Evolutionary conservation across 2,329 filamentous ascomycete genomes (phyloP).

Genomic region (Cadophora gregata): DNA sequence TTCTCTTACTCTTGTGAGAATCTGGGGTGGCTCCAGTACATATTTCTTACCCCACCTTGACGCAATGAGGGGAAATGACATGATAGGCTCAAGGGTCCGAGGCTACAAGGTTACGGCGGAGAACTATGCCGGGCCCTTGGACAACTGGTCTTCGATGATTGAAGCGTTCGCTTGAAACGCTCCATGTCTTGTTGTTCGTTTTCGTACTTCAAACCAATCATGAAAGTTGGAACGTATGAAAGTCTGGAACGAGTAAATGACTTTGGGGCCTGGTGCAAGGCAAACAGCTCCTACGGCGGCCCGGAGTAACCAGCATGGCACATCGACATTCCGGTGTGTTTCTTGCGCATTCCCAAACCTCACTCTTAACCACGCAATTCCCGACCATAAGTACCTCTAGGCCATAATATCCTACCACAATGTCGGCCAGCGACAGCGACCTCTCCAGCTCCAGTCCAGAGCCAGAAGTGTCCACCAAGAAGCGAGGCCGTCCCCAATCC

Average conservation of each 20-base stretch:
- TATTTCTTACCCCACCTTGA: neutral
- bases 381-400: slow-evolving; percentile 38
- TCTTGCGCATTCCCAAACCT: slow-evolving; percentile 1
- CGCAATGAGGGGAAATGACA: slow-evolving; percentile 11
- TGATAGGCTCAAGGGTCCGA: neutral
- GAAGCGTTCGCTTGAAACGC: neutral
- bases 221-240: no score
- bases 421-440: slow-evolving; percentile 27
- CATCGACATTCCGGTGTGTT: neutral
- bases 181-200: neutral
- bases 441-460: slow-evolving; percentile 2
- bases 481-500: slow-evolving; percentile 39
- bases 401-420: slow-evolving; percentile 32
- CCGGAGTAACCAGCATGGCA: slow-evolving; percentile 1
- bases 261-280: no score
- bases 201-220: neutral
- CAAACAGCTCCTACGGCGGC: slow-evolving; percentile 22
- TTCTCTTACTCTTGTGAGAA: neutral
- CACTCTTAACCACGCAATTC: slow-evolving; percentile 18
- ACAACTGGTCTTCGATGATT: neutral
- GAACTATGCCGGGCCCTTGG: neutral
- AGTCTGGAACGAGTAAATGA: no score
- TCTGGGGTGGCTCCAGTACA: neutral
- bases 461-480: slow-evolving; percentile 18
- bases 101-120: neutral